Evolutionary conservation across 352 stramenopile genomes (phyloP), one percentile per base, ranked within the genome.

Genomic region (Thalassiosira oceanica): DNA sequence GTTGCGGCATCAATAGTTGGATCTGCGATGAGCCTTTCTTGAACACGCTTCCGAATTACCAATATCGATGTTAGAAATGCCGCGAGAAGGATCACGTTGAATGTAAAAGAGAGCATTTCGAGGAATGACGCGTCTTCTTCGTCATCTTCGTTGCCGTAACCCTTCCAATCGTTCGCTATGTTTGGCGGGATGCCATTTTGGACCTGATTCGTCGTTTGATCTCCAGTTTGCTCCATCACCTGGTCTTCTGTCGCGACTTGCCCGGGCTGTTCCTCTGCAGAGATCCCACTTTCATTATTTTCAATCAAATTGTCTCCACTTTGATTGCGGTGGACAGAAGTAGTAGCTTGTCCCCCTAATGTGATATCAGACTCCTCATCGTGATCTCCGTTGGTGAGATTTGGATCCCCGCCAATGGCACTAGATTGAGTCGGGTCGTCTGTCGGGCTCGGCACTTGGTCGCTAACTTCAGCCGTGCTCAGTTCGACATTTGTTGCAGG

Each of bases 61-160:
- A 74, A 61, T 1, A 65, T 15, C 7, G 26, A 57, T 23, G 63
- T 36, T 13, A 74, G 50, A 55, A 60, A 35, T 2, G 33, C 54
- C n/a, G 63, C 63, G 29, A 74, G 41, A 28, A 67, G 20, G 21
- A 67, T 15, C 24, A 74, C 46, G 42, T 67, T 51, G 21, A 67
- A 53, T 24, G 53, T 67, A 6, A 39, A 74, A 18, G 56, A 37
- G 5, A 74, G 20, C 52, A 50, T 74, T 3, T 61, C 54, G 44
- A 74, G 62, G 27, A 67, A 55, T 6, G 35, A 39, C 11, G 55
- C 48, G 15, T 61, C 54, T n/a, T 74, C 62, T 1, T 61, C 44
- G 21, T 74, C 63, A 16, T 51, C 41, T 18, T n/a, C n/a, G n/a
- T n/a, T n/a, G n/a, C 31, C 39, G 24, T 62, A 53, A 33, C 29